phyloP scores from a whole-genome alignment of 768 basidiomycete genomes.

The Trametes meyenii region DNA sequence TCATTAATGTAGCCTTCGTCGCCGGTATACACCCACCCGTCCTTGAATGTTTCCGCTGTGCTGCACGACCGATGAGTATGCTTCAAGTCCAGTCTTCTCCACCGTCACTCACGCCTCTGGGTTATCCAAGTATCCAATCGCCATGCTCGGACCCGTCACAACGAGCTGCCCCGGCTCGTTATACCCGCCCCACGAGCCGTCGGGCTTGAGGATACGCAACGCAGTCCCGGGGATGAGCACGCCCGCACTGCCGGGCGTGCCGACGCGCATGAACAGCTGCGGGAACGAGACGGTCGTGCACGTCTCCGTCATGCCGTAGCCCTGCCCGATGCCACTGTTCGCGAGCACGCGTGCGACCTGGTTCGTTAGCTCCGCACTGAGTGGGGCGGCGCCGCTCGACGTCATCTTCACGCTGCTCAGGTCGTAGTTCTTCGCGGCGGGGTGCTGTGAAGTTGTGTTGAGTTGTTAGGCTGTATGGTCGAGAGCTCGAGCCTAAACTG shows the following conservation, averaged over 20 bases:
- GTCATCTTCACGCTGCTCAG: slow-evolving; percentile 48
- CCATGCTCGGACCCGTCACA: slow-evolving; percentile 61
- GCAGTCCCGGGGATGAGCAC: slow-evolving; percentile 58
- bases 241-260: slow-evolving; percentile 59
- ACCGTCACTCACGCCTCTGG: slow-evolving; percentile 53
- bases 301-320: slow-evolving; percentile 60
- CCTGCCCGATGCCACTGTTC: slow-evolving; percentile 26
- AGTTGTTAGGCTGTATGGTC: neutral
- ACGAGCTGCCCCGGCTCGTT: slow-evolving; percentile 67
- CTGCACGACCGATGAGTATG: slow-evolving; percentile 13
- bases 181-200: slow-evolving; percentile 57
- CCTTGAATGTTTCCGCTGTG: slow-evolving; percentile 29
- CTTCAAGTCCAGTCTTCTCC: neutral
- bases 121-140: slow-evolving; percentile 61
- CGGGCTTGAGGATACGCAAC: slow-evolving; percentile 58
- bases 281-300: slow-evolving; percentile 54
- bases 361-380: slow-evolving; percentile 53
- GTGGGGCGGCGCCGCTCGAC: slow-evolving; percentile 61
- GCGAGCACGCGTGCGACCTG: slow-evolving; percentile 33
- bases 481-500: neutral
- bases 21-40: slow-evolving; percentile 35
- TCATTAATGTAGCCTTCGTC: slow-evolving; percentile 31
- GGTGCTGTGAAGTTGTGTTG: slow-evolving; percentile 41
- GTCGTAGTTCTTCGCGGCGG: slow-evolving; percentile 53
- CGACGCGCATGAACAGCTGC: slow-evolving; percentile 45